Evolutionary conservation across 768 basidiomycete genomes (phyloP).

Genomic region (Suillus sp.): DNA sequence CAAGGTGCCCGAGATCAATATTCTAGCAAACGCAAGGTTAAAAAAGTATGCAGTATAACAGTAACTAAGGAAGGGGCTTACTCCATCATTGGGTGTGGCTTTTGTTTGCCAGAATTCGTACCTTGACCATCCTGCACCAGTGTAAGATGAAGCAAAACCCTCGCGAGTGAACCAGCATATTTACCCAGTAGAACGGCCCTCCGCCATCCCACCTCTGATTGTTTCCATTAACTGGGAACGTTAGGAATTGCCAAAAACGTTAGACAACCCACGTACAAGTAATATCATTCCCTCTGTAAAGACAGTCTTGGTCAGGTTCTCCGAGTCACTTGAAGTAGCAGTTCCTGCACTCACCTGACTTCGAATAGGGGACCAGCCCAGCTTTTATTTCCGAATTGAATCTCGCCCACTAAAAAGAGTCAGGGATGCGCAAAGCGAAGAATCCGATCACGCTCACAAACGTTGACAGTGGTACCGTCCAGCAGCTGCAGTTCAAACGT

Average conservation of each 20-base stretch:
- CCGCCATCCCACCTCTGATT: conserved; percentile 43
- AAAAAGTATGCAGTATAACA: not conserved
- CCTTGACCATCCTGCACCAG: conserved; percentile 32
- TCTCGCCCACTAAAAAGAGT: conserved; percentile 50
- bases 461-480: conserved; percentile 55
- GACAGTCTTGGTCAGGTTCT: not conserved
- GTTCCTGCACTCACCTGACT: conserved; percentile 40
- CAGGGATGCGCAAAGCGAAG: not conserved
- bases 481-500: conserved; percentile 49
- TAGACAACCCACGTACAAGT: conserved; percentile 41
- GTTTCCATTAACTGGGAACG: conserved; percentile 40
- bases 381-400: conserved; percentile 52
- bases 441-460: conserved; percentile 43
- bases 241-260: not conserved
- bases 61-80: conserved; percentile 24
- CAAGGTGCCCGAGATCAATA: conserved; percentile 43
- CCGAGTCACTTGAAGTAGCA: not conserved
- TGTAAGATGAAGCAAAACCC: not conserved
- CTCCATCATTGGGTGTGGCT: conserved; percentile 44
- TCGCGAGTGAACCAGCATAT: not conserved
- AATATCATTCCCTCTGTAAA: conserved; percentile 47
- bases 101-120: conserved; percentile 13
- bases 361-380: conserved; percentile 60
- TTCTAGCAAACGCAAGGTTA: conserved; percentile 25
- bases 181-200: conserved; percentile 48